phyloP scores from a whole-genome alignment of 1,284 basidiomycete species.

The Abortiporus biennis region DNA sequence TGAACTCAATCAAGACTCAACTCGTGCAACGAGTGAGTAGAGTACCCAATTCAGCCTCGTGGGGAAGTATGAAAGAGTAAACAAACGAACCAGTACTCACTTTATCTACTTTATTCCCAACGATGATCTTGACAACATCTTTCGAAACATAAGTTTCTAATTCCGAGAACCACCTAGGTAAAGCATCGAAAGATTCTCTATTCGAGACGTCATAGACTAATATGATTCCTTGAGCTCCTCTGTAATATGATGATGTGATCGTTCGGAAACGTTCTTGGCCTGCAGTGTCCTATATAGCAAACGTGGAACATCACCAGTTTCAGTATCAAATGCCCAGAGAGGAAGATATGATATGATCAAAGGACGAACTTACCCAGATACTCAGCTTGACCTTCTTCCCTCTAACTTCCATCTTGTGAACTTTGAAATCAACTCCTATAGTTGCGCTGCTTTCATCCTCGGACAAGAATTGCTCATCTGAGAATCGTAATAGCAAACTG shows the following conservation, averaged over 20 bases:
- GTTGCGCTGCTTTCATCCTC: conserved; percentile 94
- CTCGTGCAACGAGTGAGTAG: too few relatives aligned
- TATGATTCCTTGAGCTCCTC: conserved; percentile 92
- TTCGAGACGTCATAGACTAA: conserved; percentile 95
- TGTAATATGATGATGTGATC: conserved; percentile 88
- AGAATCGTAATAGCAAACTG: conserved; percentile 88
- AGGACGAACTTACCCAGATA: conserved; percentile 65
- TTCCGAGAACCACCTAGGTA: conserved; percentile 91
- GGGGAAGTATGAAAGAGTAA: conserved; percentile 1
- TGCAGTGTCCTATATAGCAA: conserved; percentile 72
- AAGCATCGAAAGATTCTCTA: conserved; percentile 86
- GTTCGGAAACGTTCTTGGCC: conserved; percentile 91
- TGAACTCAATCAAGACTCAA: too few relatives aligned
- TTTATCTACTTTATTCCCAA: conserved; percentile 96
- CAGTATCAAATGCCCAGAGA: conserved; percentile 3
- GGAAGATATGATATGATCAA: conserved; percentile 5
- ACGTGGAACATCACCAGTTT: neutral
- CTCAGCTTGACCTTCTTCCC: conserved; percentile 77
- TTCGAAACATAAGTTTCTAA: conserved; percentile 89
- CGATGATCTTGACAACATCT: conserved; percentile 91
- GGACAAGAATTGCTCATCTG: conserved; percentile 93
- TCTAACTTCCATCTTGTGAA: conserved; percentile 78
- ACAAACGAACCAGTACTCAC: conserved; percentile 30
- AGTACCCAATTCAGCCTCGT: too few relatives aligned
- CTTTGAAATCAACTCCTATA: conserved; percentile 86